Percentiles rank a stretch among this genome's conserved stretches.
Conservation (phyloP, 108 stramenopile genomes). For the Skeletonema grethae region DNA sequence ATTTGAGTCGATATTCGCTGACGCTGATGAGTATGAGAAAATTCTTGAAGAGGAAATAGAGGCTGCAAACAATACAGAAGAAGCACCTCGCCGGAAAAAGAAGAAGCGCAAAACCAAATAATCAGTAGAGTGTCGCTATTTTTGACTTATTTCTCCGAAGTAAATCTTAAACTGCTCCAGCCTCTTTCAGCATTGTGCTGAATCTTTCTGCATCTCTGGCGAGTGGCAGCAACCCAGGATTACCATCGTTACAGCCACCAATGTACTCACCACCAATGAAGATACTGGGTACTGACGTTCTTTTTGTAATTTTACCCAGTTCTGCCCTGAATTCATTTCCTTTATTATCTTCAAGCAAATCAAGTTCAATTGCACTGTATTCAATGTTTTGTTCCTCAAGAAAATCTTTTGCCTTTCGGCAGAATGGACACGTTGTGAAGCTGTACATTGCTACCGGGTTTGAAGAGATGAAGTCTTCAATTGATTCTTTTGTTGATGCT, state of each 20-base stretch:
- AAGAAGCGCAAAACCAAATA: slow-evolving; percentile 15
- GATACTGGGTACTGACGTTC: slow-evolving; percentile 72
- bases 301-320: slow-evolving; percentile 54
- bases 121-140: neutral
- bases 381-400: slow-evolving; percentile 54
- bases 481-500: slow-evolving; percentile 15
- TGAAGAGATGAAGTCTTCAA: slow-evolving; percentile 39
- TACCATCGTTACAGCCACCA: slow-evolving; percentile 71
- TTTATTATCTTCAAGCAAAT: slow-evolving; percentile 57
- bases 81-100: neutral
- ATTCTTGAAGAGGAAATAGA: slow-evolving; percentile 4
- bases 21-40: slow-evolving; percentile 65
- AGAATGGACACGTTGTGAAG: slow-evolving; percentile 78
- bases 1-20: slow-evolving; percentile 41
- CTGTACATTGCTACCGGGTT: slow-evolving; percentile 55
- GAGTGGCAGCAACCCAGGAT: slow-evolving; percentile 61
- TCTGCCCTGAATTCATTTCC: slow-evolving; percentile 66
- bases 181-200: slow-evolving; percentile 10
- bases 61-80: neutral
- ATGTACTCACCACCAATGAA: slow-evolving; percentile 62
- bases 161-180: slow-evolving; percentile 6
- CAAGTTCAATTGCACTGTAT: slow-evolving; percentile 59
- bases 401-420: slow-evolving; percentile 67
- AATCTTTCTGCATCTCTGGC: slow-evolving; percentile 28
- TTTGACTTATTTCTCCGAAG: neutral